These are phyloP conservation scores for Scutellaria baicalensis DNA, from an alignment of 257 asterid genomes.

Conservation along the genomic window DNA sequence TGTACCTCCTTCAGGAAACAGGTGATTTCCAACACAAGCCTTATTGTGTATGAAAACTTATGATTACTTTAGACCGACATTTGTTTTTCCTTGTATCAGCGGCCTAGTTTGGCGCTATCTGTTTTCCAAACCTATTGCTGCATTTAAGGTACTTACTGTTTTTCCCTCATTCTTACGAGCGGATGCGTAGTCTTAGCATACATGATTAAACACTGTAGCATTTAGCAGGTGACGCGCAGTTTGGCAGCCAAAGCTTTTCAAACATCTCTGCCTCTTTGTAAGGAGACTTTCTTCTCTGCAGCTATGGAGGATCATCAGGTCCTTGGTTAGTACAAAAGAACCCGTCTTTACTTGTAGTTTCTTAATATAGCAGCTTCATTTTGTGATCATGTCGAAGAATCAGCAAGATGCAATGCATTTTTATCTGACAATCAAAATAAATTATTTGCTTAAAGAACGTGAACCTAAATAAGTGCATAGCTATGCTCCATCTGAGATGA, in stretches of 20 bases:
- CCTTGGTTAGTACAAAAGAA: constrained; percentile 45
- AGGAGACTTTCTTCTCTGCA: constrained; percentile 79
- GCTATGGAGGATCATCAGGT: constrained; percentile 67
- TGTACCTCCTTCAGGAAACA: constrained; percentile 91
- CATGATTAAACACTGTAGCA: neutral
- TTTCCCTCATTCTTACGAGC: neutral
- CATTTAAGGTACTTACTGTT: constrained; percentile 56
- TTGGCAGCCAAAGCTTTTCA: constrained; percentile 97
- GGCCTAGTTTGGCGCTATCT: constrained; percentile 87
- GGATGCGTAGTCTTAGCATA: neutral
- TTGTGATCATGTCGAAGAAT: neutral
- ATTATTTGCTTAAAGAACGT: neutral
- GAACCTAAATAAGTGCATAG: neutral
- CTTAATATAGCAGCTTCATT: neutral
- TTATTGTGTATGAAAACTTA: neutral
- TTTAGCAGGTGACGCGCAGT: constrained; percentile 74
- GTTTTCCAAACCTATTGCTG: constrained; percentile 91
- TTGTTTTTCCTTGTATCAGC: constrained; percentile 28
- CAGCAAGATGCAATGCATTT: neutral
- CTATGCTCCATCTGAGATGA: neutral
- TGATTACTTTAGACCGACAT: constrained; percentile 14
- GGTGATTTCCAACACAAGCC: constrained; percentile 33
- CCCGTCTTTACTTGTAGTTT: neutral
- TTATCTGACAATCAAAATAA: neutral
- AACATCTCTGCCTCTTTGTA: constrained; percentile 82